phyloP scores from a whole-genome alignment of 441 rosid genomes.

The Omphalea diandra region DNA sequence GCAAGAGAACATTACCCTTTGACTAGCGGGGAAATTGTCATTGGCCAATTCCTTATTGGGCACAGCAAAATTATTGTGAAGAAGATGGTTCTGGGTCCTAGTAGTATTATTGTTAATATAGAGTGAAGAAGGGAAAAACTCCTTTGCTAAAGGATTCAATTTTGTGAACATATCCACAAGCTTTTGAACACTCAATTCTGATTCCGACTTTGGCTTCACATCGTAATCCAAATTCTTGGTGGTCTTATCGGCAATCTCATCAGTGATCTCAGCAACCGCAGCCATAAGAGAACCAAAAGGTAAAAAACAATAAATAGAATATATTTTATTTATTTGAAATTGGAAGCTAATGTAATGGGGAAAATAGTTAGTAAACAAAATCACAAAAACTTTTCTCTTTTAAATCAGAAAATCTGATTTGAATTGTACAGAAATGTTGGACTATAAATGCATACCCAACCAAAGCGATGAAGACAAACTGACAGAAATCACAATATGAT shows the following conservation, averaged over 20 bases:
- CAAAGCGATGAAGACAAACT: background rate
- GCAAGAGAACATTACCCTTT: slow-evolving; percentile 39
- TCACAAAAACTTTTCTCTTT: too few species aligned
- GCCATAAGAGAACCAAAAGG: slow-evolving; percentile 50
- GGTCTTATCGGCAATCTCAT: slow-evolving; percentile 31
- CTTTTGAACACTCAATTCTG: slow-evolving; percentile 57
- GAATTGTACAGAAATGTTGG: background rate
- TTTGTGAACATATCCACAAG: slow-evolving; percentile 75
- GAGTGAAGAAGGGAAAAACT: slow-evolving; percentile 62
- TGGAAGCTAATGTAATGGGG: too few species aligned
- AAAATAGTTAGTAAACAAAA: too few species aligned
- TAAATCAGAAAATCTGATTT: background rate
- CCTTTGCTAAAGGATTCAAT: slow-evolving; percentile 75
- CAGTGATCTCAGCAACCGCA: slow-evolving; percentile 57
- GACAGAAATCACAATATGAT: background rate
- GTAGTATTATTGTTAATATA: slow-evolving; percentile 12
- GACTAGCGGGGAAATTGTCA: slow-evolving; percentile 31
- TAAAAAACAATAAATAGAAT: slow-evolving; percentile 10
- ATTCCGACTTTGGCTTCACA: slow-evolving; percentile 37
- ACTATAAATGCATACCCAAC: slow-evolving; percentile 7
- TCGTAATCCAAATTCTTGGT: slow-evolving; percentile 34
- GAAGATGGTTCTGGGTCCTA: slow-evolving; percentile 28
- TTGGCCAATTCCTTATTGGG: slow-evolving; percentile 29
- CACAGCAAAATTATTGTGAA: slow-evolving; percentile 27
- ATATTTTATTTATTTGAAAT: background rate